A percentile compares a stretch with the other conserved stretches of the same genome.
phyloP scores from a whole-genome alignment of 768 basidiomycete species.

The Mrakia gelida region DNA sequence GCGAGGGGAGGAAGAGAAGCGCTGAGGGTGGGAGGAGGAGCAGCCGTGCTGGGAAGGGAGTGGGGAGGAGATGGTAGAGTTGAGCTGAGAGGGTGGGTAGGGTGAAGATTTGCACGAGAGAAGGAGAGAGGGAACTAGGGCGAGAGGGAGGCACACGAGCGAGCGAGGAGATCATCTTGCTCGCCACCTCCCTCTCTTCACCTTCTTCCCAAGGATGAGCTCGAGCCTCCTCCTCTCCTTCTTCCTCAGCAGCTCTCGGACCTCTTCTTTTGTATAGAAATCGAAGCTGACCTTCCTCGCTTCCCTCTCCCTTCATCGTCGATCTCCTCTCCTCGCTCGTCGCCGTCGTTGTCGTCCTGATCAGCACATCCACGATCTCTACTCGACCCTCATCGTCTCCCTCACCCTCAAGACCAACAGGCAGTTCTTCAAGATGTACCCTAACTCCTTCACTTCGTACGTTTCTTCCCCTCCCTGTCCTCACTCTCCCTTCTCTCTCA shows the following conservation, averaged over 20 bases:
- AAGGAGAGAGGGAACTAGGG: too few species aligned
- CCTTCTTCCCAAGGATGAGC: background rate
- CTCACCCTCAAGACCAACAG: conserved; percentile 84
- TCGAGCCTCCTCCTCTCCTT: too few species aligned
- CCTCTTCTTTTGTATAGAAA: background rate
- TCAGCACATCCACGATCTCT: conserved; percentile 96
- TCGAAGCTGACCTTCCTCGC: background rate
- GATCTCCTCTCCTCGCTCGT: background rate
- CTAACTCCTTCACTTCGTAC: conserved; percentile 91
- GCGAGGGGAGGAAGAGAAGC: background rate
- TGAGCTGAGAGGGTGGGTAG: background rate
- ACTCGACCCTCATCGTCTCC: conserved; percentile 91
- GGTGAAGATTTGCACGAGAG: background rate
- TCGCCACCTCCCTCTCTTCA: background rate
- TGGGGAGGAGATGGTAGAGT: background rate
- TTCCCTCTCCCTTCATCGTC: background rate
- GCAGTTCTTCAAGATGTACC: conserved; percentile 91
- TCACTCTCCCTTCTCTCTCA: background rate
- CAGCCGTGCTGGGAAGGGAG: background rate
- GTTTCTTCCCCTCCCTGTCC: conserved; percentile 44
- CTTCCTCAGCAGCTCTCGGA: background rate
- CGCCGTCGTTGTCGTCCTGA: background rate
- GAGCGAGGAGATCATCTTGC: background rate
- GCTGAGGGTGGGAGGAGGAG: background rate
- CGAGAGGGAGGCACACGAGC: background rate